Evolutionary conservation across 78 protist genomes (phyloP), one percentile per base, ranked within the genome.

Genomic region (Andalucia godoyi): DNA sequence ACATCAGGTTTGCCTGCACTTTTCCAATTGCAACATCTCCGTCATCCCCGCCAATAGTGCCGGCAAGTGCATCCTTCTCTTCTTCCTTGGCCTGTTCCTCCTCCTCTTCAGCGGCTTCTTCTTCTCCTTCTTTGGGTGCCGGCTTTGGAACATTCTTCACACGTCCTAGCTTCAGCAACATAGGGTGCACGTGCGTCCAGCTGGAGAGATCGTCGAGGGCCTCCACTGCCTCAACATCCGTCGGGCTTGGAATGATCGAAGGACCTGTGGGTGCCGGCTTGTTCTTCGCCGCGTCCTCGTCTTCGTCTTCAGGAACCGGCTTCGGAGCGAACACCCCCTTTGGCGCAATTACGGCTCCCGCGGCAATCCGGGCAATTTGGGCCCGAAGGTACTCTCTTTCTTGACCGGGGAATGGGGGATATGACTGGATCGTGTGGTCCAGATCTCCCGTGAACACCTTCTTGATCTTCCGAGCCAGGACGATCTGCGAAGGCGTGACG

Each of bases 391-490:
- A 57, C 10, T 15, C 6, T 23, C 41, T 42, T 43, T 75, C 81
- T 29, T 2, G 41, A n/a, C 81, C 81, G 2, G 57, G 53, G 34
- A 75, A 75, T 17, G 73, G 50, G 39, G 81, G 81, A 42, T 57
- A 57, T 17, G 60, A 0, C 21, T 13, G 23, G 27, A 75, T 70
- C 17, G 36, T 17, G 17, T 54, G 58, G 36, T 39, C 42, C 32
- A 75, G 73, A 29, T 17, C 1, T 27, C 81, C 81, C 9, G 81
- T 68, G 65, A 75, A 47, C n/a, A 13, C 34, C 47, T 66, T 65
- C 29, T 17, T 27, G 40, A 75, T 66, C 25, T 36, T 21, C 18
- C 70, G 51, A 2, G 73, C 42, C 2, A 43, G 42, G 15, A 4
- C 34, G 4, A 79, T 39, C 52, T 79, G 78, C 27, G 47, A 33